Percentiles rank a stretch among this genome's conserved stretches.
Evolutionary conservation across 78 protist genomes (phyloP).

Genomic region (Chrysochromulina tobinii): DNA sequence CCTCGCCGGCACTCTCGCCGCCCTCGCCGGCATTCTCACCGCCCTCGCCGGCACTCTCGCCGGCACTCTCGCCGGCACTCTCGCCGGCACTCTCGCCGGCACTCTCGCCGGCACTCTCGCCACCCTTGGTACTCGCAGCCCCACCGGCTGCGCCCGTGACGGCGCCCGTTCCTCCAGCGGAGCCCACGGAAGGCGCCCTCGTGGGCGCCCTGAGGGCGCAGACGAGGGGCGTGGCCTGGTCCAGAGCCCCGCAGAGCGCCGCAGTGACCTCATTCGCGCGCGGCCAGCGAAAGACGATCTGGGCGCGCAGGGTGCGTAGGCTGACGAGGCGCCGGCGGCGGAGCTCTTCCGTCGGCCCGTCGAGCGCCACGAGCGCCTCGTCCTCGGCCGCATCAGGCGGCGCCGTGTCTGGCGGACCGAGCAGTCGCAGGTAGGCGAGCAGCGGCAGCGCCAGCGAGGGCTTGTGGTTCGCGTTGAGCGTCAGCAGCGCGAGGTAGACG

Average conservation of each 20-base stretch:
- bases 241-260: neutral
- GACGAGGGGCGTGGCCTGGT: neutral
- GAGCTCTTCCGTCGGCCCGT: neutral
- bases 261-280: neutral
- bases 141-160: too few relatives aligned
- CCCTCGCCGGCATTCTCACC: too few relatives aligned
- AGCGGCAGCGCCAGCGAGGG: constrained; percentile 12
- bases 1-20: too few relatives aligned
- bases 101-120: too few relatives aligned
- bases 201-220: neutral
- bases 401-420: neutral
- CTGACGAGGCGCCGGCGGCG: neutral
- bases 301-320: neutral
- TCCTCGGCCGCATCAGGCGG: too few relatives aligned
- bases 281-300: neutral
- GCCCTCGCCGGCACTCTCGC: too few relatives aligned
- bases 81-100: too few relatives aligned
- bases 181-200: neutral
- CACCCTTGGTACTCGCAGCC: too few relatives aligned
- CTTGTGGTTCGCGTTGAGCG: constrained; percentile 22
- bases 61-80: too few relatives aligned
- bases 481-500: constrained; percentile 11
- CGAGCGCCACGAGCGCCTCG: neutral
- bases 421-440: neutral
- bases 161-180: too few relatives aligned